These are phyloP conservation scores for Lactarius deliciosus DNA, from an alignment of 768 basidiomycete genomes.

Conservation along the genomic window DNA sequence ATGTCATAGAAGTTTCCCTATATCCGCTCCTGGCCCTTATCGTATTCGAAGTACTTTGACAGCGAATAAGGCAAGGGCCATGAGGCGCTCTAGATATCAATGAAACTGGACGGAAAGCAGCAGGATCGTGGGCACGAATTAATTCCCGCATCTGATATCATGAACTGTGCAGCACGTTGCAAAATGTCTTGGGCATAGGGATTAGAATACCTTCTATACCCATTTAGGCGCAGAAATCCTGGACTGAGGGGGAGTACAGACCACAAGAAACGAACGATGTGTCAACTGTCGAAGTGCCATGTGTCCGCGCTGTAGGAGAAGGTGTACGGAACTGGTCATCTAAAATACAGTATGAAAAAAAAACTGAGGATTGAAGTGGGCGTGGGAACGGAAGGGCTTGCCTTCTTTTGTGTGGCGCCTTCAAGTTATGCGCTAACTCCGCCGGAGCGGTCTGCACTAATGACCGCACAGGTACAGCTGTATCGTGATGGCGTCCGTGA, in stretches of 20 bases:
- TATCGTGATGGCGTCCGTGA: neutral
- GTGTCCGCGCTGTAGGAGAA: neutral
- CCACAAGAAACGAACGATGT: neutral
- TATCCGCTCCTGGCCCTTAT: neutral
- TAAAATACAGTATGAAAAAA: neutral
- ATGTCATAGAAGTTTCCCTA: neutral
- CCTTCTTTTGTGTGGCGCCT: neutral
- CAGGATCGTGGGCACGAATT: neutral
- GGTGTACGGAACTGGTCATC: neutral
- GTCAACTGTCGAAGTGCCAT: neutral
- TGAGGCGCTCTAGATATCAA: neutral
- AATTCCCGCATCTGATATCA: constrained; percentile 3
- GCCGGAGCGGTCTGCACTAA: neutral
- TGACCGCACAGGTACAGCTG: neutral
- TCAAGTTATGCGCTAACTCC: neutral
- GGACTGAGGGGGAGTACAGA: neutral
- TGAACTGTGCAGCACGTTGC: neutral
- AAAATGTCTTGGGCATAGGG: neutral
- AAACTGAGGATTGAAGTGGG: neutral
- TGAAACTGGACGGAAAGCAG: neutral
- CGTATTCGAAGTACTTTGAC: neutral
- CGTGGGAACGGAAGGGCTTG: neutral
- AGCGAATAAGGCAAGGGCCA: neutral
- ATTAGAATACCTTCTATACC: neutral
- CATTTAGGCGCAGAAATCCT: neutral